These are phyloP conservation scores for Trametes pubescens DNA, from an alignment of 1,284 basidiomycete genomes.

Conservation along the genomic window DNA sequence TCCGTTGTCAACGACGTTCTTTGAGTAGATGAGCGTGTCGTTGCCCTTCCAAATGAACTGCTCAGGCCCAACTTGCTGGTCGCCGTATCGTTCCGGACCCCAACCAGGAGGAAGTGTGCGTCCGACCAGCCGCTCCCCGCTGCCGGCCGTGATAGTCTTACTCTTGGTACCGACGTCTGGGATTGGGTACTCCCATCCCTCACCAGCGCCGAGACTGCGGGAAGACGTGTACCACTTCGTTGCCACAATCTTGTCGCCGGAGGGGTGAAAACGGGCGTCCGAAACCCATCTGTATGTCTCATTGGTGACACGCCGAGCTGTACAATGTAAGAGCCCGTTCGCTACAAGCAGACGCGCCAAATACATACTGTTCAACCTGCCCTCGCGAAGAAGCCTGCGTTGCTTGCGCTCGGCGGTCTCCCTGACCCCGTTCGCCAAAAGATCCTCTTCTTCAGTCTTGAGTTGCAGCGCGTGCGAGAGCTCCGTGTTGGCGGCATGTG, in stretches of 20 bases:
- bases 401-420: constrained; percentile 57
- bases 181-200: constrained; percentile 71
- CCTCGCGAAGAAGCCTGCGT: constrained; percentile 64
- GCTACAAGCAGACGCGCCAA: not conserved
- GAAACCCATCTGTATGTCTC: constrained; percentile 76
- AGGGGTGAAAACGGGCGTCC: constrained; percentile 74
- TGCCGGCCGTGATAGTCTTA: constrained; percentile 50
- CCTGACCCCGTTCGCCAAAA: constrained; percentile 56
- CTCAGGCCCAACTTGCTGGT: constrained; percentile 77
- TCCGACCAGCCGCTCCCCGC: constrained; percentile 63
- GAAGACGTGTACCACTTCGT: constrained; percentile 77
- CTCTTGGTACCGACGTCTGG: constrained; percentile 44
- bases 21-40: constrained; percentile 69
- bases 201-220: constrained; percentile 71
- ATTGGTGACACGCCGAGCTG: constrained; percentile 73
- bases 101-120: constrained; percentile 66
- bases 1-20: constrained; percentile 65
- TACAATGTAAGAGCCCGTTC: constrained; percentile 10
- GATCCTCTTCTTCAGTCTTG: constrained; percentile 54
- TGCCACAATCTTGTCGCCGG: constrained; percentile 64
- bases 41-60: constrained; percentile 68
- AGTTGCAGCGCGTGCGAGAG: constrained; percentile 46
- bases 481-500: constrained; percentile 37
- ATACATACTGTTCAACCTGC: constrained; percentile 56
- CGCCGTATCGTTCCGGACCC: constrained; percentile 62